Base-by-base conservation (phyloP, 2,329 filamentous ascomycete species). In the Epichloe gansuensis region DNA sequence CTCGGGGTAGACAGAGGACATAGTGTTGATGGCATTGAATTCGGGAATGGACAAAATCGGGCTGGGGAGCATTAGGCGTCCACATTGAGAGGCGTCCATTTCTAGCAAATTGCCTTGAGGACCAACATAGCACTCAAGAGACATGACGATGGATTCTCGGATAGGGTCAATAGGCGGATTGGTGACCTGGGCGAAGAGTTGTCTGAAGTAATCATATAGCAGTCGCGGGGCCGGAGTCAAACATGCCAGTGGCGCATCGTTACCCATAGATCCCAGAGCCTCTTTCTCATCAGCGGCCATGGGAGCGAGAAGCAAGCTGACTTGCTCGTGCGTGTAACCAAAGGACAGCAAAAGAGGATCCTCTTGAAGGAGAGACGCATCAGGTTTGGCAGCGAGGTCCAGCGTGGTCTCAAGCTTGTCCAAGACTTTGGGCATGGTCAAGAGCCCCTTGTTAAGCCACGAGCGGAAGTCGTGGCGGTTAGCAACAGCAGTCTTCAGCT, bases 281-380 rank as follows among this genome's bases (percentile, higher is more conserved):
- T 97, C 91, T 73, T 97, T 97, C 55, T 94, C 95, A 63, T 97
- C 91, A 25, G 89, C 89, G 53, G 89, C 91, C 91, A 97, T 97
- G 9, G 91, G 91, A 17, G 86, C 91, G 50, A 97, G 81, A 39
- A 97, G 76, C 65, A 97, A 72, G 68, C 85, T 91, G 67, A 97
- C 86, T 70, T 97, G 91, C 74, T 97, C 91, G 56, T 95, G 85
- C 6, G 91, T 94, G 69, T 96, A 97, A 21, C 90, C 91, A 60
- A 93, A 96, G 7, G 90, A 87, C 61, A 85, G 84, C 44, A 97
- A 74, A 47, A 89, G 74, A 45, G 87, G 82, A 57, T 97, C 91
- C 61, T 90, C 84, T 64, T 96, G 90, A 15, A 97, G 75, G 34
- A 78, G 81, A 31, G 74, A 74, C 43, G 82, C 76, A 55, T 90